These are phyloP conservation scores for Tuber indicum DNA, from an alignment of 495 filamentous ascomycete genomes.

Conservation along the genomic window DNA sequence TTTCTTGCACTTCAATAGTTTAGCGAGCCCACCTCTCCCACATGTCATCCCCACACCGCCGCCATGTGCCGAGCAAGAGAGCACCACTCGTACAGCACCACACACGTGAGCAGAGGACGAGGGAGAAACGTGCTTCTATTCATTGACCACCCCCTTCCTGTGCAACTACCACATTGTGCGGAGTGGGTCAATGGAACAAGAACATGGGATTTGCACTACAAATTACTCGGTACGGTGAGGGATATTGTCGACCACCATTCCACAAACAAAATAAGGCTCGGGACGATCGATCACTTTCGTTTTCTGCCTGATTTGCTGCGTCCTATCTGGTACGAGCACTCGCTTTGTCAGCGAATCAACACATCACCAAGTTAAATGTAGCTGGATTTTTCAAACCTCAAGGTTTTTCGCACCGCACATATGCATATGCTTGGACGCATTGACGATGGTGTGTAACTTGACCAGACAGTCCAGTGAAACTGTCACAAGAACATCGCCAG, in stretches of 20 bases:
- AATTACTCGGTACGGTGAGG: neutral
- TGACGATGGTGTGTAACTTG: neutral
- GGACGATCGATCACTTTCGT: neutral
- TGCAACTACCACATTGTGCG: neutral
- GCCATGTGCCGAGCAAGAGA: neutral
- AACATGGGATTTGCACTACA: neutral
- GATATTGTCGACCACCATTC: neutral
- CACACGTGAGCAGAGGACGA: neutral
- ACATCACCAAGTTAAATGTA: neutral
- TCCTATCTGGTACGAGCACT: neutral
- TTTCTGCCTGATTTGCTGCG: neutral
- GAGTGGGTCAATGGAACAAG: neutral
- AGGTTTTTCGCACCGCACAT: neutral
- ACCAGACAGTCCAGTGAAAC: neutral
- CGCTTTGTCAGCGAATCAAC: neutral
- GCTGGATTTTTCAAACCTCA: neutral
- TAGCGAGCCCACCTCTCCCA: neutral
- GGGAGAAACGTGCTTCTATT: neutral
- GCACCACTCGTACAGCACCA: neutral
- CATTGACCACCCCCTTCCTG: neutral
- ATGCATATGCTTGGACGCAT: neutral
- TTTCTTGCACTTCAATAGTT: neutral
- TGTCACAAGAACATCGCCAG: neutral
- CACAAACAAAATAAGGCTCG: neutral
- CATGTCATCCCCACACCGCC: neutral